Evolutionary conservation across 805 yeast species (phyloP).

Genomic region (Allodekkera sacchari): DNA sequence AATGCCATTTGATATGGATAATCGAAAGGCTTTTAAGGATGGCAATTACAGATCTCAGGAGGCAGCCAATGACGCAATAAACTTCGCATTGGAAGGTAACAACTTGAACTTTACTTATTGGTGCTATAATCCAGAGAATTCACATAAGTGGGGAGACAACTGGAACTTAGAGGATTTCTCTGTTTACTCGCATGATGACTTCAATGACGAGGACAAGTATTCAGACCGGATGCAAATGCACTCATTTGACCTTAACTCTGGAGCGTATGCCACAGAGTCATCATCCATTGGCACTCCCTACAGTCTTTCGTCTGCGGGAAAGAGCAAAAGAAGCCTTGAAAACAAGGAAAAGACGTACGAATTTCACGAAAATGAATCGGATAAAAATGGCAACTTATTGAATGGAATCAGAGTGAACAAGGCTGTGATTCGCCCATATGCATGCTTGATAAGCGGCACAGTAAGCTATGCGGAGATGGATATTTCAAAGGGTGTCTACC

Average conservation of each 20-base stretch:
- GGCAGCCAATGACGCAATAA: constrained; percentile 74
- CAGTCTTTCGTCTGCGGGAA: too few relatives aligned
- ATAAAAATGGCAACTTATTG: constrained; percentile 1
- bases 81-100: constrained; percentile 69
- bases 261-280: neutral
- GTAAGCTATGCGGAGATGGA: constrained; percentile 53
- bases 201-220: constrained; percentile 5
- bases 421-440: constrained; percentile 74
- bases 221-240: constrained; percentile 5
- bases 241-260: constrained; percentile 10
- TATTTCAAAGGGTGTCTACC: constrained; percentile 36
- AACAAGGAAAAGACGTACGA: neutral
- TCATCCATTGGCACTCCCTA: too few relatives aligned
- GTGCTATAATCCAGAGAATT: constrained; percentile 70
- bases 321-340: too few relatives aligned
- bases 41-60: constrained; percentile 72
- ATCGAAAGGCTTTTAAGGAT: constrained; percentile 55
- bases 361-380: constrained; percentile 2
- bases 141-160: constrained; percentile 79
- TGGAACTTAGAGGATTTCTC: constrained; percentile 96
- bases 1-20: constrained; percentile 94
- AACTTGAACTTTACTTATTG: constrained; percentile 72
- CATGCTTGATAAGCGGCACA: constrained; percentile 54
- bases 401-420: constrained; percentile 65
- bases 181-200: constrained; percentile 67